Conservation (phyloP, 148 eudicot species). For the Talinum fruticosum region DNA sequence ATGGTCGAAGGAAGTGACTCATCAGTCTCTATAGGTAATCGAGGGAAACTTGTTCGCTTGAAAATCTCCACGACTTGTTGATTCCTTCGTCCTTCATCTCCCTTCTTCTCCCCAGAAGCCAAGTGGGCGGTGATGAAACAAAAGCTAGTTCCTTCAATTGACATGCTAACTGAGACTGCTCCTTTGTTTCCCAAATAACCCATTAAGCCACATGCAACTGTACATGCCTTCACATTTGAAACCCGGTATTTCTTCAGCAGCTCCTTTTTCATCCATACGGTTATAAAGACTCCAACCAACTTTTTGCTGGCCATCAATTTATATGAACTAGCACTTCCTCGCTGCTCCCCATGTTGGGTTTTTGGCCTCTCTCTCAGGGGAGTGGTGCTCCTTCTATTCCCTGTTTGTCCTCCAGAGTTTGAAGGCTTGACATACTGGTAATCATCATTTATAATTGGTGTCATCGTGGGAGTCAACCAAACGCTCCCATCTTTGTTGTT, state of each 20-base stretch:
- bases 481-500: conserved; percentile 70
- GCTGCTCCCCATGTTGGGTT: conserved; percentile 30
- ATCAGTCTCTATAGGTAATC: conserved; percentile 45
- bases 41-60: conserved; percentile 40
- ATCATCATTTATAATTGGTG: conserved; percentile 41
- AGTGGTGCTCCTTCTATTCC: conserved; percentile 19
- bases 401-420: conserved; percentile 31
- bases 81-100: conserved; percentile 69
- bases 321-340: conserved; percentile 34
- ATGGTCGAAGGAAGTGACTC: conserved; percentile 40
- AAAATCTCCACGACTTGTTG: conserved; percentile 62
- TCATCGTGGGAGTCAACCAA: conserved; percentile 59
- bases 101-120: conserved; percentile 78
- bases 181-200: conserved; percentile 44
- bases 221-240: conserved; percentile 46
- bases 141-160: conserved; percentile 58
- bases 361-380: conserved; percentile 36
- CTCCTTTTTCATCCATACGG: conserved; percentile 44
- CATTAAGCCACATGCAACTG: conserved; percentile 33
- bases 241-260: conserved; percentile 41
- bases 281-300: conserved; percentile 56
- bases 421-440: conserved; percentile 44
- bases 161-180: conserved; percentile 67
- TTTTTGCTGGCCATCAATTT: conserved; percentile 50
- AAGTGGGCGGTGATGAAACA: conserved; percentile 69